phyloP scores from a whole-genome alignment of 179 eudicot species.

The Beta macrorhiza region DNA sequence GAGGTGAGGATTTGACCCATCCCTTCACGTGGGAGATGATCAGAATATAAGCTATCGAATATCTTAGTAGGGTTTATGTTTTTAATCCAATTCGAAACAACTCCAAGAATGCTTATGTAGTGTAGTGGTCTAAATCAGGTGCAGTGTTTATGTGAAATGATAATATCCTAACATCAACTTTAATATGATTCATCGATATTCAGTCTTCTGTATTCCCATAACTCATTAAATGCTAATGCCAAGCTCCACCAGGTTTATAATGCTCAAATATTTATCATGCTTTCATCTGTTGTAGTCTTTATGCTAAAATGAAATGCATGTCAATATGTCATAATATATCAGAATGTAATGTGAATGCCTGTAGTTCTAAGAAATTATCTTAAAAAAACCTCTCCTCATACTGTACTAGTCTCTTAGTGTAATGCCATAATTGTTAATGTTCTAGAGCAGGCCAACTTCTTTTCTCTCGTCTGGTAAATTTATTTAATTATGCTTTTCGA shows the following conservation, averaged over 20 bases:
- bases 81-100: background rate
- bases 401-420: background rate
- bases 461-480: no score
- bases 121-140: background rate
- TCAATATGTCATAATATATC: background rate
- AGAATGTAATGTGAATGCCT: background rate
- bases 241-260: background rate
- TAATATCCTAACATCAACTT: background rate
- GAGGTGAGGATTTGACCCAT: background rate
- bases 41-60: no score
- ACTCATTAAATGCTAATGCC: background rate
- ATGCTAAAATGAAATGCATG: background rate
- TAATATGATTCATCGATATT: background rate
- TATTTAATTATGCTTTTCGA: background rate
- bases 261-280: background rate
- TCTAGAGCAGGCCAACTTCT: background rate
- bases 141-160: background rate
- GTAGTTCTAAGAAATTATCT: background rate
- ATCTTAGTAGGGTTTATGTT: background rate
- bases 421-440: background rate
- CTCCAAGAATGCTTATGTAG: background rate
- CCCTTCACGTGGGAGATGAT: no score
- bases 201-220: background rate
- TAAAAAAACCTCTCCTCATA: background rate
- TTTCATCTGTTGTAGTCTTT: background rate